phyloP scores from a whole-genome alignment of 805 yeast genomes.

The Candida alai region DNA sequence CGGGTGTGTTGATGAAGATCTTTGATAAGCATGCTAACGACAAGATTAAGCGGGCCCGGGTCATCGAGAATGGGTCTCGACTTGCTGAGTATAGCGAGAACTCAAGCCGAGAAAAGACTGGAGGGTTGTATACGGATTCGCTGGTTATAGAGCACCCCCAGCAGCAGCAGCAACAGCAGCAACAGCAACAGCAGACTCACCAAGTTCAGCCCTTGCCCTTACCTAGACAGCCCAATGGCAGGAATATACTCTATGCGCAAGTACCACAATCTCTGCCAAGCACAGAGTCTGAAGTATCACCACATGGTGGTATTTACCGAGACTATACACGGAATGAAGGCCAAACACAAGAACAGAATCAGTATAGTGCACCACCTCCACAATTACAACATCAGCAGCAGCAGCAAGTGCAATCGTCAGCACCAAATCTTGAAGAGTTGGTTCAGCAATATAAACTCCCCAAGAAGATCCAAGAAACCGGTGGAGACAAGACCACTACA shows the following conservation, averaged over 20 bases:
- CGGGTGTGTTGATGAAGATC: constrained; percentile 30
- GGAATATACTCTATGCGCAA: too few relatives aligned
- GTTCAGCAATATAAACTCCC: constrained; percentile 29
- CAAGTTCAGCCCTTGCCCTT: not conserved
- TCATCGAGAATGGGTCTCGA: constrained; percentile 35
- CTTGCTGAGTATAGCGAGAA: constrained; percentile 38
- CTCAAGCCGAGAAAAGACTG: constrained; percentile 10
- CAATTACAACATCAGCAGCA: not conserved
- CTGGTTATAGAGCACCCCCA: constrained; percentile 1
- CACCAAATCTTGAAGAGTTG: constrained; percentile 29
- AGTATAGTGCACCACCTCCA: not conserved
- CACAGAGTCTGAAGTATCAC: constrained; percentile 22
- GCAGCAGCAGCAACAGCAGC: constrained; percentile 5
- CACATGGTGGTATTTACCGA: constrained; percentile 21
- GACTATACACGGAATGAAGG: constrained; percentile 4
- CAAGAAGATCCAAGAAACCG: constrained; percentile 7
- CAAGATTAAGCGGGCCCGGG: constrained; percentile 37
- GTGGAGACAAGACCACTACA: constrained; percentile 5
- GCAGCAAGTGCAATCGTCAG: constrained; percentile 1
- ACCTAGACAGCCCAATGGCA: too few relatives aligned
- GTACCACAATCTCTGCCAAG: not conserved
- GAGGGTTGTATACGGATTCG: constrained; percentile 1
- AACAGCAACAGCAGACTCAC: constrained; percentile 2
- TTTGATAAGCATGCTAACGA: constrained; percentile 42
- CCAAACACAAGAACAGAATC: constrained; percentile 8